These are phyloP conservation scores for Calocybe gangraenosa DNA, from an alignment of 768 basidiomycete genomes.

Conservation along the genomic window DNA sequence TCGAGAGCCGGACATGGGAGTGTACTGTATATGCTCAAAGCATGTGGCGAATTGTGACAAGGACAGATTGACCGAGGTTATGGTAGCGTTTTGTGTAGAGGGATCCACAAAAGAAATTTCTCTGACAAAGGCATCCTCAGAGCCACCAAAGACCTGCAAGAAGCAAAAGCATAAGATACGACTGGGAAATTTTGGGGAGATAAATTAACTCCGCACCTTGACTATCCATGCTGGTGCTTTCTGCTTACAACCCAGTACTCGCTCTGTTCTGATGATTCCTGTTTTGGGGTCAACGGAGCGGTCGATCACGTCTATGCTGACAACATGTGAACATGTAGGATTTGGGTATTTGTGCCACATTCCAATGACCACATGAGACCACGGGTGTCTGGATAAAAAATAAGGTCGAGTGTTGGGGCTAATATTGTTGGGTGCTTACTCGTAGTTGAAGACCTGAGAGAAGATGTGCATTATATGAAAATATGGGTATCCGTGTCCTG, in stretches of 20 bases:
- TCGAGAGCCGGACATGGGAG: slow-evolving; percentile 55
- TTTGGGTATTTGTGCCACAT: slow-evolving; percentile 98
- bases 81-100: slow-evolving; percentile 69
- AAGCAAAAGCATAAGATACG: slow-evolving; percentile 16
- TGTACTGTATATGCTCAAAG: slow-evolving; percentile 86
- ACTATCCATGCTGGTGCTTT: slow-evolving; percentile 90
- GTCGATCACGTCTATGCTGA: slow-evolving; percentile 84
- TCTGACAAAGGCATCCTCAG: slow-evolving; percentile 91
- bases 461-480: slow-evolving; percentile 72
- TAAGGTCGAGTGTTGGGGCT: slow-evolving; percentile 4
- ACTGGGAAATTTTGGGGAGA: neutral
- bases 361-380: slow-evolving; percentile 87
- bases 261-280: slow-evolving; percentile 89
- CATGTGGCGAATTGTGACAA: slow-evolving; percentile 94
- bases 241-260: slow-evolving; percentile 88
- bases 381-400: slow-evolving; percentile 61
- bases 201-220: slow-evolving; percentile 52
- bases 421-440: slow-evolving; percentile 48
- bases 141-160: slow-evolving; percentile 79
- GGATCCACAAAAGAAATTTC: slow-evolving; percentile 95
- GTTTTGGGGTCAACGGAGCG: slow-evolving; percentile 78
- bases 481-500: slow-evolving; percentile 21
- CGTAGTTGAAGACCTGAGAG: slow-evolving; percentile 78
- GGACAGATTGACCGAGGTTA: slow-evolving; percentile 90
- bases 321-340: slow-evolving; percentile 84